Evolutionary conservation across 1,139 yeast genomes (phyloP), one percentile per base, ranked within the genome.

Genomic region (Candida glucosophila): DNA sequence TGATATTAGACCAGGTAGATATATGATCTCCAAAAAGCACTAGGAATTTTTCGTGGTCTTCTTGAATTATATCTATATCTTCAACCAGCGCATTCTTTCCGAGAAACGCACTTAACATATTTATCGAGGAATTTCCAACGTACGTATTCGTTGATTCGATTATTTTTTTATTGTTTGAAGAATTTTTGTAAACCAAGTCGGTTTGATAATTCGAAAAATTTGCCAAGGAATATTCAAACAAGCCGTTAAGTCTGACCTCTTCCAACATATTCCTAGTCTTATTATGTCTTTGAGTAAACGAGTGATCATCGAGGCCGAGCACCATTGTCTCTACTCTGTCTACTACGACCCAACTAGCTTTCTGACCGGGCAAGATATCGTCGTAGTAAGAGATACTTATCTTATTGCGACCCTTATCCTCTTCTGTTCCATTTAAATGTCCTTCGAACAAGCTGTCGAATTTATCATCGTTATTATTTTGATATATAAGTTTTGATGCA

Each of bases 391-490:
- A 47, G 41, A 78, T 36, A 35, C 61, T 66, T 14, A 83, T 65
- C 29, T 58, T 57, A n/a, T 77, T 79, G 13, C 21, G 8, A 7
- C 12, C 21, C 19, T 57, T 47, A 25, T 57, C 56, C 8, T 50
- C 49, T 12, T 51, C 52, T 14, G 57, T 49, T 1, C 75, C 67
- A 22, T 71, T 65, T 30, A 88, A 55, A 33, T 73, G 73, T 1
- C 97, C 98, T 26, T 69, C 61, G 45, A 57, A 88, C 14, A 92
- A 47, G 18, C 67, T 63, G 47, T 92, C 98, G 47, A 82, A 88
- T 51, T 92, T 90, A 30, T 77, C 70, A 32, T 75, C 66, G 21
- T 74, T 61, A 47, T 90, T 90, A 30, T 85, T 85, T 51, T 92
- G 97, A 46, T 72, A 85, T 19, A 86, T 61, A 23, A 63, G 34